These are phyloP conservation scores for Oldenlandia corymbosa DNA, from an alignment of 257 asterid genomes.

Conservation along the genomic window DNA sequence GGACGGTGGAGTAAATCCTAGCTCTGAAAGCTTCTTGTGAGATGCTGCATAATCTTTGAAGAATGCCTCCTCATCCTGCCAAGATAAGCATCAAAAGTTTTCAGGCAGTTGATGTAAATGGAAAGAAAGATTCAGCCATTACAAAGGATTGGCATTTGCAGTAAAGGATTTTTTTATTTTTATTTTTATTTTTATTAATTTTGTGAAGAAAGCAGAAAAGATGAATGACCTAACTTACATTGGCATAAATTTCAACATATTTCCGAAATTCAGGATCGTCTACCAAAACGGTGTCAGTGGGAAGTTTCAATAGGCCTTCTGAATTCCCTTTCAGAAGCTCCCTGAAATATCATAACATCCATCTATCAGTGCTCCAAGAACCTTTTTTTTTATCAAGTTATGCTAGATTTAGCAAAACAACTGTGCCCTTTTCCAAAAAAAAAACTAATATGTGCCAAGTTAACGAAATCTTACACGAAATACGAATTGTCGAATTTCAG, in stretches of 20 bases:
- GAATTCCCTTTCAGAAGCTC: conserved; percentile 73
- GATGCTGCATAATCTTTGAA: conserved; percentile 74
- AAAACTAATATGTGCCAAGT: too few species aligned
- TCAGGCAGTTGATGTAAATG: background rate
- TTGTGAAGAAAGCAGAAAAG: too few species aligned
- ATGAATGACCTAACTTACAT: conserved; percentile 30
- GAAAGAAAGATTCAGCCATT: too few species aligned
- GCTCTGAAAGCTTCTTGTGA: conserved; percentile 87
- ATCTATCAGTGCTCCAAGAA: conserved; percentile 7
- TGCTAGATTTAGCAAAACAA: background rate
- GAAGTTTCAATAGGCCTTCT: conserved; percentile 62
- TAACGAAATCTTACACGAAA: conserved; percentile 51
- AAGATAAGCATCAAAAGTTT: background rate
- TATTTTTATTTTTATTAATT: too few species aligned
- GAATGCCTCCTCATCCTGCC: conserved; percentile 84
- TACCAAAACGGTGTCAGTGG: conserved; percentile 63
- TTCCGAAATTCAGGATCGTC: conserved; percentile 55
- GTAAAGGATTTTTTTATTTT: too few species aligned
- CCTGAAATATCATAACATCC: conserved; percentile 28
- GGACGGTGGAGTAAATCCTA: conserved; percentile 51
- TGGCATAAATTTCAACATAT: conserved; percentile 58
- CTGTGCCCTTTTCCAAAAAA: background rate
- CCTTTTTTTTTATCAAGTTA: background rate
- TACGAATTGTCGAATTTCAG: conserved; percentile 80
- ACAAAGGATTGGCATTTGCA: too few species aligned